Percentiles rank a stretch among this genome's conserved stretches.
Conservation (phyloP, 2,329 filamentous ascomycete genomes). For the Capronia americana region DNA sequence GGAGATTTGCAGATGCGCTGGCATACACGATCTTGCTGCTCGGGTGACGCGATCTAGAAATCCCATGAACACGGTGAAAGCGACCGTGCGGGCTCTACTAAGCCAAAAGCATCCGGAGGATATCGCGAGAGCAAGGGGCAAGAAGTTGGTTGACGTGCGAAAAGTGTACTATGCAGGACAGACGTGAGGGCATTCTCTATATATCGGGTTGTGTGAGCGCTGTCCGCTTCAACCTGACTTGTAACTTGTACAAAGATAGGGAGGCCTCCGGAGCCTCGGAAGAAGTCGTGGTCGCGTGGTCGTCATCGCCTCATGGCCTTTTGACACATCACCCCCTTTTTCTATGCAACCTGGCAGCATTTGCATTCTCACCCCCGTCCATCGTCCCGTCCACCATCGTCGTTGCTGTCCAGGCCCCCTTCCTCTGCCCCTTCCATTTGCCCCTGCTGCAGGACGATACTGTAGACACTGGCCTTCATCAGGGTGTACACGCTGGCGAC, state of each 20-base stretch:
- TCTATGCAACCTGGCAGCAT: background rate
- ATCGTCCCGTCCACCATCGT: constrained; percentile 8
- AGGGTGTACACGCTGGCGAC: constrained; percentile 93
- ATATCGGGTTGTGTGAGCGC: background rate
- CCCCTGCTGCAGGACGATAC: constrained; percentile 90
- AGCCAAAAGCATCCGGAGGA: constrained; percentile 87
- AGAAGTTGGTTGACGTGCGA: constrained; percentile 93
- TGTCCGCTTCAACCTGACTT: background rate
- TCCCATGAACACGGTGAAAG: constrained; percentile 98
- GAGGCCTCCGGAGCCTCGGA: background rate
- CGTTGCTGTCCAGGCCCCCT: constrained; percentile 16
- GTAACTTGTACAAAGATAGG: constrained; percentile 10
- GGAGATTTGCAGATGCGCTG: constrained; percentile 87
- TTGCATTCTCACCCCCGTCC: constrained; percentile 4
- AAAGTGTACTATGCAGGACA: constrained; percentile 95
- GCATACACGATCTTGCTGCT: constrained; percentile 85
- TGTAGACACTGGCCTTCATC: constrained; percentile 97
- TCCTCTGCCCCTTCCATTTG: constrained; percentile 71
- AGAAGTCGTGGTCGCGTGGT: constrained; percentile 5
- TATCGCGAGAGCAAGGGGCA: constrained; percentile 85
- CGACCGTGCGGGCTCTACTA: constrained; percentile 79
- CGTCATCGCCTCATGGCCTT: background rate
- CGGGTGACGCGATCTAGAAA: constrained; percentile 84
- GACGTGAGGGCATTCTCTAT: constrained; percentile 51
- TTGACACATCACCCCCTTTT: background rate